Percentiles rank a stretch among this genome's conserved stretches.
Evolutionary conservation across 1,284 basidiomycete genomes (phyloP).

Genomic region (Rhodotorula sp.): DNA sequence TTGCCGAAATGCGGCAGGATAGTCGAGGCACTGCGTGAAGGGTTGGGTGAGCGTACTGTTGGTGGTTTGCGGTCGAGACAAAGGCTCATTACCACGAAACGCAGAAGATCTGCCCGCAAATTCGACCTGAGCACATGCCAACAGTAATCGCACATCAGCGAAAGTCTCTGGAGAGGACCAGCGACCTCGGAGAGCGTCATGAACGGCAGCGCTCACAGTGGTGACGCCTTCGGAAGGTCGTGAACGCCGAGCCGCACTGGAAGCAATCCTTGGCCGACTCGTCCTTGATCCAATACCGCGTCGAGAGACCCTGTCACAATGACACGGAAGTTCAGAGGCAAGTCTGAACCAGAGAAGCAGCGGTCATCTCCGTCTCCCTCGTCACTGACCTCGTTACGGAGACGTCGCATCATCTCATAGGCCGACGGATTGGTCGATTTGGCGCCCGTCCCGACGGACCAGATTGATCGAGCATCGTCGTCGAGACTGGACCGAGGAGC

Average conservation of each 20-base stretch:
- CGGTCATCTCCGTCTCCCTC: conserved; percentile 46
- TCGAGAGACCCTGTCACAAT: conserved; percentile 61
- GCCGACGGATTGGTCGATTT: conserved; percentile 58
- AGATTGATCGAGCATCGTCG: conserved; percentile 74
- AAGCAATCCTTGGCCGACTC: conserved; percentile 93
- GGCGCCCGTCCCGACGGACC: conserved; percentile 41
- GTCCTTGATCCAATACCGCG: conserved; percentile 97
- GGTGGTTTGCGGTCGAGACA: not conserved
- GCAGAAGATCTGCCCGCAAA: conserved; percentile 73
- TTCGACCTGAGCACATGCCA: conserved; percentile 28
- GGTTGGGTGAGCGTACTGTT: too few species aligned
- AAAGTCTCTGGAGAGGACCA: not conserved
- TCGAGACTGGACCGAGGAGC: not conserved
- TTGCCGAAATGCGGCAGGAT: conserved; percentile 50
- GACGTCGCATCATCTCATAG: conserved; percentile 79
- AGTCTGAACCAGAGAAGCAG: not conserved
- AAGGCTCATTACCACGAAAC: conserved; percentile 58
- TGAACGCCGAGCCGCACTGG: conserved; percentile 87
- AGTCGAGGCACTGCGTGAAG: conserved; percentile 74
- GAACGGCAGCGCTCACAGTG: conserved; percentile 76
- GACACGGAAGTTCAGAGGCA: conserved; percentile 32
- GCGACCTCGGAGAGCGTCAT: not conserved
- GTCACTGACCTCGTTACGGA: conserved; percentile 68
- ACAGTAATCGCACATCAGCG: not conserved
- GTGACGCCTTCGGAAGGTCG: conserved; percentile 87